Evolutionary conservation across 805 yeast genomes (phyloP), one percentile per base, ranked within the genome.

Genomic region (Teunomyces gatunensis): DNA sequence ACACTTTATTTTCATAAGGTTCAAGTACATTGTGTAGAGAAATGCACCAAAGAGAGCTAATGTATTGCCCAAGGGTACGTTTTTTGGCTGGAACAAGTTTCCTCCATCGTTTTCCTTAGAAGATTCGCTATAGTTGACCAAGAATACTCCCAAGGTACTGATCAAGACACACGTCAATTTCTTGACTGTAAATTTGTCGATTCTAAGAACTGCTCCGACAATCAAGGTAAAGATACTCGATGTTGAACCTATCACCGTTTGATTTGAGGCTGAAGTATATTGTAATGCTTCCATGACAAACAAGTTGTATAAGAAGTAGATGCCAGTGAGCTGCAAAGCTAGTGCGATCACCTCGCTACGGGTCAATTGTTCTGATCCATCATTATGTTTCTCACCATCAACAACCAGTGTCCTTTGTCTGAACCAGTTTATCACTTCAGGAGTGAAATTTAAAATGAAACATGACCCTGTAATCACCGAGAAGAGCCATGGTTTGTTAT

Each of bases 231-330:
- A 79, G 3, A 78, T 66, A 11, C 83, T 74, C 3, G 82, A 71
- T 1, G 81, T 73, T 2, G 83, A 73, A 5, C 80, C 71, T 13
- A 79, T 56, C 7, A 79, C 75, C 0, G 83, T 75, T 53, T 73
- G 79, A 53, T 77, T 78, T 17, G 83, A 74, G 0, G 82, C 80
- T 9, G 79, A 71, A 0, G 84, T 79, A 54, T 68, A 79, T 50
- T 68, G 67, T 39, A 79, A 64, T 2, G 78, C 63, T n/a, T 62
- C 45, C 59, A 77, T 67, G 3, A 66, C 75, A 48, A 68, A 63
- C 7, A 68, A 53, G 47, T 77, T 76, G 55, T 70, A 75, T 3
- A 59, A 36, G 45, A 63, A 72, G 55, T 79, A 79, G 6, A 78
- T 64, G 1, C 69, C 36, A 3, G 80, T 59, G 0, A 76, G 63